phyloP scores from a whole-genome alignment of 257 asterid species.

The Penstemon newberryi region DNA sequence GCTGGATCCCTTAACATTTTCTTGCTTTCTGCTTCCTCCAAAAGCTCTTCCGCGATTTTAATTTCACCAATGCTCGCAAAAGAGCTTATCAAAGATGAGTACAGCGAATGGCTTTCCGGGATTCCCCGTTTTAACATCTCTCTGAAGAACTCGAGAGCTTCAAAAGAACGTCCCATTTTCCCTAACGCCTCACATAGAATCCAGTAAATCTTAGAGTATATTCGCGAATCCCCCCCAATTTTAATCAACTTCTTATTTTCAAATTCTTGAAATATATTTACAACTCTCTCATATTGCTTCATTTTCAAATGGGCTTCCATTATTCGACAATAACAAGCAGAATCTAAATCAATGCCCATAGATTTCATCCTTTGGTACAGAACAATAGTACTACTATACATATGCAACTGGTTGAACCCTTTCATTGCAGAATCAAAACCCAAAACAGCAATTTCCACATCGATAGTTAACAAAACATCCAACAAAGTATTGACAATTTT shows the following conservation, averaged over 20 bases:
- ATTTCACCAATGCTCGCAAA: conserved; percentile 53
- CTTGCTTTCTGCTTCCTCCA: conserved; percentile 74
- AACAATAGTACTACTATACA: conserved; percentile 60
- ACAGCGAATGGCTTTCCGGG: conserved; percentile 49
- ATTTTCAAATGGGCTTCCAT: conserved; percentile 72
- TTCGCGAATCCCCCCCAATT: conserved; percentile 1
- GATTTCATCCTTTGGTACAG: conserved; percentile 55
- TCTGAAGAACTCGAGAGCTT: conserved; percentile 64
- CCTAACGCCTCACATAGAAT: conserved; percentile 66
- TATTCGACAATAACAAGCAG: conserved; percentile 51
- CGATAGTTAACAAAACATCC: conserved; percentile 38
- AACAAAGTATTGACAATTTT: conserved; percentile 58
- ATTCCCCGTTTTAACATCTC: conserved; percentile 54
- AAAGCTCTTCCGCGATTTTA: conserved; percentile 60
- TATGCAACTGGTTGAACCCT: conserved; percentile 81
- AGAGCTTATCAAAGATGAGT: conserved; percentile 65
- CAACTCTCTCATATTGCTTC: conserved; percentile 40
- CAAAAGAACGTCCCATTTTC: conserved; percentile 49
- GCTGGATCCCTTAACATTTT: conserved; percentile 77
- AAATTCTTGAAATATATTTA: conserved; percentile 52
- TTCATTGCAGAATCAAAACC: conserved; percentile 81
- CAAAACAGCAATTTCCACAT: conserved; percentile 43
- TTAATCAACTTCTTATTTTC: conserved; percentile 24
- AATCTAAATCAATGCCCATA: conserved; percentile 37
- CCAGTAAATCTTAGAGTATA: conserved; percentile 46